Evolutionary conservation across 2,329 filamentous ascomycete species (phyloP).

Genomic region (Phyllosticta citribraziliensis): DNA sequence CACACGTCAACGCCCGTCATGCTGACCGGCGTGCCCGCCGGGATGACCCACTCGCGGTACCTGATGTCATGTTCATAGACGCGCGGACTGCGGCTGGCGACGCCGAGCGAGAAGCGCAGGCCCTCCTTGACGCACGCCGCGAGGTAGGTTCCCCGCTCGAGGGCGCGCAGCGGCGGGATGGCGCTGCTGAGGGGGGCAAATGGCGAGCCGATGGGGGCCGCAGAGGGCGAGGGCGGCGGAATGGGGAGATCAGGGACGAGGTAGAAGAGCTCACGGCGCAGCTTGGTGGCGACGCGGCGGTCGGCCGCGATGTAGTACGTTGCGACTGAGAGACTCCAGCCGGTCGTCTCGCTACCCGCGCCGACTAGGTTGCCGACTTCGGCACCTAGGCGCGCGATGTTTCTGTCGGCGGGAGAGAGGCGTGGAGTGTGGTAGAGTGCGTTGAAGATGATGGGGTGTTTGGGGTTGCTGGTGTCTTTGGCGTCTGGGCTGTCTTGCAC

Average conservation of each 20-base stretch:
- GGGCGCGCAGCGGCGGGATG: neutral
- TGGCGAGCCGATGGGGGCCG: neutral
- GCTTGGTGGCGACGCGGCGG: conserved; percentile 17
- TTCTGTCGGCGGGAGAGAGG: neutral
- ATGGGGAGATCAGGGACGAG: neutral
- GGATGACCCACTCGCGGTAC: conserved; percentile 20
- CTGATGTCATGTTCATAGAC: conserved; percentile 8
- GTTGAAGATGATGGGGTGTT: neutral
- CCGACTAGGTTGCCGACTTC: conserved; percentile 5
- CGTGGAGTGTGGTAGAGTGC: neutral
- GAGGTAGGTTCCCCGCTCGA: conserved; percentile 4
- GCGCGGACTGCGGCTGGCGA: conserved; percentile 21
- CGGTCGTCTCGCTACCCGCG: conserved; percentile 11
- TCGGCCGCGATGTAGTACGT: conserved; percentile 25
- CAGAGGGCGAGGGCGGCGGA: neutral
- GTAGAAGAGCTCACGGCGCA: neutral
- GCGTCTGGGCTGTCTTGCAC: too few relatives aligned
- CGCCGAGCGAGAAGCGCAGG: conserved; percentile 28
- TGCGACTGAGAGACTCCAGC: conserved; percentile 22
- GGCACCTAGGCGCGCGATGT: neutral
- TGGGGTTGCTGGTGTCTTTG: neutral
- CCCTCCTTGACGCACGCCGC: conserved; percentile 17
- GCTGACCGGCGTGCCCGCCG: conserved; percentile 26
- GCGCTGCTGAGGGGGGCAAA: neutral
- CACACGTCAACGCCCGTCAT: conserved; percentile 28